Conservation (phyloP, 495 filamentous ascomycete genomes). For the Talaromyces wortmannii region DNA sequence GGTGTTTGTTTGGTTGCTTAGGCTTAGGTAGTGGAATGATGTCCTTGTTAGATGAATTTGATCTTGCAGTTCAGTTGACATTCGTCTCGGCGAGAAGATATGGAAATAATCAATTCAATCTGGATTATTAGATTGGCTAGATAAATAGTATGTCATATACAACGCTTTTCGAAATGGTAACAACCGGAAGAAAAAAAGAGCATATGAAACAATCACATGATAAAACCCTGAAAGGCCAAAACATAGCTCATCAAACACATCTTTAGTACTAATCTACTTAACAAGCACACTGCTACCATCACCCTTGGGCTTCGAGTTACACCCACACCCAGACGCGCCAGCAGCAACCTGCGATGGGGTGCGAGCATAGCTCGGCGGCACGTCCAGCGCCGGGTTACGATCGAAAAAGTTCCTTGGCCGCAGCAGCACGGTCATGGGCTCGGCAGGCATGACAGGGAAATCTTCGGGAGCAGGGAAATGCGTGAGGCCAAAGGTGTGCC, state of each 20-base stretch:
- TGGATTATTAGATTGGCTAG: too few relatives aligned
- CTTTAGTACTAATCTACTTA: slow-evolving; percentile 10
- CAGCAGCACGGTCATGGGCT: slow-evolving; percentile 79
- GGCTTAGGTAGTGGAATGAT: background rate
- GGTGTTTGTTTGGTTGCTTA: background rate
- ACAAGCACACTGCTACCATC: slow-evolving; percentile 38
- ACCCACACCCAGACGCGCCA: slow-evolving; percentile 31
- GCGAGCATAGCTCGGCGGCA: slow-evolving; percentile 70
- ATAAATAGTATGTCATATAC: too few relatives aligned
- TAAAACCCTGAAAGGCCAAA: background rate
- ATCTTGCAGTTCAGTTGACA: background rate
- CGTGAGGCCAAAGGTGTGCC: slow-evolving; percentile 93
- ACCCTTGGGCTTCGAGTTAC: slow-evolving; percentile 23
- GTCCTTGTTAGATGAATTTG: background rate
- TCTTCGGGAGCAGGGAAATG: slow-evolving; percentile 93
- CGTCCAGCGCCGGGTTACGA: slow-evolving; percentile 80
- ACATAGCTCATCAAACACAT: too few relatives aligned
- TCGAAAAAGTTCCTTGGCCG: slow-evolving; percentile 84
- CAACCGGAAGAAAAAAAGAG: background rate
- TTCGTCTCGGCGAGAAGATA: background rate
- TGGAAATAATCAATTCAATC: background rate
- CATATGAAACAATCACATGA: background rate
- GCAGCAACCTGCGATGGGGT: slow-evolving; percentile 65
- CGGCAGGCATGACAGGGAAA: slow-evolving; percentile 91
- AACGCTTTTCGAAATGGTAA: background rate